Evolutionary conservation across 1,284 basidiomycete genomes (phyloP), one percentile per base, ranked within the genome.

Genomic region (Cystobasidiaceae sp.): DNA sequence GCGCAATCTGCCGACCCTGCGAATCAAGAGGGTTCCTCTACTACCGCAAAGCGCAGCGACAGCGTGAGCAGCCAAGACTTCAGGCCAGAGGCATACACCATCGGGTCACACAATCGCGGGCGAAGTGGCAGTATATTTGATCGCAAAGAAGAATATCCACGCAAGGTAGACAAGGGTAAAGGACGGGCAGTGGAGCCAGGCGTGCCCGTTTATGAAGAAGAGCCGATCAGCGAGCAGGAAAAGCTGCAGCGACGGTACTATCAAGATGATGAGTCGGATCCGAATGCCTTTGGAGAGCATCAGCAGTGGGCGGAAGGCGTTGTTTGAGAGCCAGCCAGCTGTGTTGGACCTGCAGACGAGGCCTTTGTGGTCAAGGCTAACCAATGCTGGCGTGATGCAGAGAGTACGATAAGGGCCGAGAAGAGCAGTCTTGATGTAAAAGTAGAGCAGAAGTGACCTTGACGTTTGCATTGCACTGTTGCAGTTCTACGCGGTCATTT

Each of bases 81-180:
- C 27, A 37, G 32, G 11, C 56, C 44, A 21, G 17, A 59, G 21
- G 43, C 45, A 4, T 46, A 59, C 23, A 41, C 43, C 17, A 48
- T 49, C 23, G 56, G 45, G 3, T 25, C 39, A 13, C 41, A 56
- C 17, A 27, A 32, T 34, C 56, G 56, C 19, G 8, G 30, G 21
- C 37, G 54, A 7, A 56, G 54, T 28, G 45, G 45, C 23, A 56
- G 25, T 8, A 56, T 59, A 6, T 59, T 59, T 23, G 56, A 59
- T 11, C 6, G 23, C 15, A 32, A 21, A 11, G 48, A 15, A 9
- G 56, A 59, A 13, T 59, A 59, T 25, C 56, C 56, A 15, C 27
- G 34, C 8, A 56, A 49, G 6, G 6, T 48, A 27, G 52, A 64
- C 44, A 64, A 64, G 43, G 61, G 61, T 11, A 63, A 63, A 39